phyloP scores from a whole-genome alignment of 1,139 yeast genomes.

The Blastobotrys indianensis region DNA sequence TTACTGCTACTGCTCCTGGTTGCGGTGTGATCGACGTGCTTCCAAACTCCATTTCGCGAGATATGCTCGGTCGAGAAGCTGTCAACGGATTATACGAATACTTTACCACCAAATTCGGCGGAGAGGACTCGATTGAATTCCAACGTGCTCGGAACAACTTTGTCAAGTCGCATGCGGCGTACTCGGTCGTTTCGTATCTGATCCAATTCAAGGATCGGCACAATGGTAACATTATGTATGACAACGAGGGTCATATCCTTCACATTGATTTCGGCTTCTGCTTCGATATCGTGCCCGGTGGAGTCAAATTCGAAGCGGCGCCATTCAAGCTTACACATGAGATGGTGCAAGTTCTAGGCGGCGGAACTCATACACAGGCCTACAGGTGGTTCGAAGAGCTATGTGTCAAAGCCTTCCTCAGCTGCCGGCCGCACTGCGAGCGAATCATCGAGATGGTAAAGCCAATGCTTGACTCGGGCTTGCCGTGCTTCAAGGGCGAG shows the following conservation, averaged over 20 bases:
- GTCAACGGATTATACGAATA: constrained; percentile 95
- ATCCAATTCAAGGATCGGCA: constrained; percentile 97
- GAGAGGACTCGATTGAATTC: constrained; percentile 81
- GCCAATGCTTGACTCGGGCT: constrained; percentile 93
- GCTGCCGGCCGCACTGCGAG: constrained; percentile 86
- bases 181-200: constrained; percentile 85
- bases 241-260: constrained; percentile 85
- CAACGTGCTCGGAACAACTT: constrained; percentile 90
- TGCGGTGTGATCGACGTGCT: constrained; percentile 98
- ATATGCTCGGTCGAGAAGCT: constrained; percentile 98
- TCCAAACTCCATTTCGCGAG: constrained; percentile 92
- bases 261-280: constrained; percentile 99
- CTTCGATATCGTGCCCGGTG: constrained; percentile 98
- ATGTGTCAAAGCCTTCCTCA: constrained; percentile 86
- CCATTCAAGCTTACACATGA: constrained; percentile 96
- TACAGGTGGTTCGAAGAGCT: constrained; percentile 92
- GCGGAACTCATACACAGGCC: constrained; percentile 75
- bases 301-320: constrained; percentile 94
- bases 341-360: constrained; percentile 95
- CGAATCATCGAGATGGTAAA: constrained; percentile 76
- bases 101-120: constrained; percentile 87
- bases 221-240: constrained; percentile 98
- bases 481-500: constrained; percentile 88
- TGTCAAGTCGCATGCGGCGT: constrained; percentile 91
- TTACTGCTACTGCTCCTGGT: constrained; percentile 98